phyloP scores from a whole-genome alignment of 73 alveolate genomes.

The Uronychia binucleata region DNA sequence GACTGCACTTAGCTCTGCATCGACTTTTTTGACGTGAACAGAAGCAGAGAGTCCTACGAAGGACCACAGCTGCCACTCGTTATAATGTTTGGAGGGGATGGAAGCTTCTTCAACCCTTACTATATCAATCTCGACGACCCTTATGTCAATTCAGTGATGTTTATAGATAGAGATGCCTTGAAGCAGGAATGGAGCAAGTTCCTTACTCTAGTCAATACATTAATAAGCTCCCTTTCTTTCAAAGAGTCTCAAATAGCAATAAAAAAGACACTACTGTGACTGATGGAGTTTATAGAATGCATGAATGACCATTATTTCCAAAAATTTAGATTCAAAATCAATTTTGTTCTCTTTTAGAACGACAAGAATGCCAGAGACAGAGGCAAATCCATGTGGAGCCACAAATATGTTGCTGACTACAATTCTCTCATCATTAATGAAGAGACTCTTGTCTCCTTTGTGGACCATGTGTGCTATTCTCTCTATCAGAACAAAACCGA shows the following conservation, averaged over 20 bases:
- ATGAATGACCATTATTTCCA: background rate
- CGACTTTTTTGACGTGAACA: constrained; percentile 37
- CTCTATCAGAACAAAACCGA: background rate
- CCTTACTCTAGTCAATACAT: background rate
- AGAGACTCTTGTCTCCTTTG: background rate
- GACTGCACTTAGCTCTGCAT: constrained; percentile 26
- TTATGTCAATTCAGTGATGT: constrained; percentile 5
- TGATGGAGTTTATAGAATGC: background rate
- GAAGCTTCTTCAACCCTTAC: constrained; percentile 29
- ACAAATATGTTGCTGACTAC: background rate
- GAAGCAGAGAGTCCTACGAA: constrained; percentile 15
- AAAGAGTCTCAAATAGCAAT: background rate
- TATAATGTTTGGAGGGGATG: constrained; percentile 23
- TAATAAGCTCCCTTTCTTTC: background rate
- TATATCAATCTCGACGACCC: constrained; percentile 19
- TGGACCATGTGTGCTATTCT: background rate
- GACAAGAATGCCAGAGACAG: background rate
- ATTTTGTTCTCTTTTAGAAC: background rate
- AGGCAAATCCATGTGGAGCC: background rate
- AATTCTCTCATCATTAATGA: background rate
- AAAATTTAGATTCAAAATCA: background rate
- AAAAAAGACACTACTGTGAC: background rate
- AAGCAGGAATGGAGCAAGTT: background rate
- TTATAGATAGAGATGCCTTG: background rate
- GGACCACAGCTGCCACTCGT: constrained; percentile 34